Evolutionary conservation across 306 rosid genomes (phyloP), one percentile per base, ranked within the genome.

Genomic region (Ormosia emarginata): DNA sequence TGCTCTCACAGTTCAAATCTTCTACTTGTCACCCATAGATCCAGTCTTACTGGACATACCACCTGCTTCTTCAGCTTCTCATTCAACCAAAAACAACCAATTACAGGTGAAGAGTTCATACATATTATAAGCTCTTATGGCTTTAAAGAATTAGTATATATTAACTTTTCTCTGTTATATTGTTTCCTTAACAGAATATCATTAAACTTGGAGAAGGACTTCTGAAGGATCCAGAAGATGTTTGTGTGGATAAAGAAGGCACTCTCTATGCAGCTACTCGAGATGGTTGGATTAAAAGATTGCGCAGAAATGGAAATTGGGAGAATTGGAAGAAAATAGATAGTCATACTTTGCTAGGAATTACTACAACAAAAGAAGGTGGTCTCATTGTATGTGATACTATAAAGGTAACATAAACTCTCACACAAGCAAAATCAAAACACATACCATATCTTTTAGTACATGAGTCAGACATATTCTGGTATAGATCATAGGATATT

Each of bases 241-340:
- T 91, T 43, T 85, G 87, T 76, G 88, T 89, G 61, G 94, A 91
- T 62, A 57, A 84, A 85, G 82, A 85, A 33, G 93, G 94, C 7
- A 79, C 64, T 9, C 5, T 93, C 0, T 93, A 93, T 58, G 7
- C 91, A 18, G 88, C 89, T 3, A 88, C 88, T 2, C 74, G 94
- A 73, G 93, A 90, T 66, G 92, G 98, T 64, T 91, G 98, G 94
- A 69, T 94, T 13, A 86, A 75, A 78, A 88, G 85, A 74, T 32
- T 93, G 41, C 85, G 32, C 30, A 77, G 67, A 69, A 81, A 83
- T 64, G 90, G 86, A 49, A 17, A 74, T 4, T 90, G 74, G 92
- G 93, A 93, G 85, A 74, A 90, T 37, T 91, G 98, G 94, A 89
- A 89, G 86, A 72, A 77, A 82, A 62, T 79, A 0, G 85, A 88